phyloP scores from a whole-genome alignment of 805 yeast genomes.

The Nakazawaea siamensis region DNA sequence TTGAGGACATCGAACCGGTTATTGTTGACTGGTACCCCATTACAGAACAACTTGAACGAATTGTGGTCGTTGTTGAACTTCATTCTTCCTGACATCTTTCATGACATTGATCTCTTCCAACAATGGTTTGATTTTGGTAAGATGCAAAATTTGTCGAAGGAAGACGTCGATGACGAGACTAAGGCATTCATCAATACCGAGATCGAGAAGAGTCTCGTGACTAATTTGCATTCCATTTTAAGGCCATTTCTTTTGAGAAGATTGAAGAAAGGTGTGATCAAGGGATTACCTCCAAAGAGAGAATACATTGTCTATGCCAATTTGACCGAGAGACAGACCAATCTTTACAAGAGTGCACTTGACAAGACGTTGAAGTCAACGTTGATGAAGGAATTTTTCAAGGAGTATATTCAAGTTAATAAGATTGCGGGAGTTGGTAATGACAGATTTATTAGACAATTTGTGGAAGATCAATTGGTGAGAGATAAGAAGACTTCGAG shows the following conservation, averaged over 20 bases:
- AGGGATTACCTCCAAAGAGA: conserved; percentile 75
- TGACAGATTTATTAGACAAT: conserved; percentile 24
- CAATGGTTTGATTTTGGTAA: conserved; percentile 88
- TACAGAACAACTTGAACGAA: conserved; percentile 86
- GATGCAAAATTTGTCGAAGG: conserved; percentile 30
- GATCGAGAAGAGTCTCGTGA: conserved; percentile 53
- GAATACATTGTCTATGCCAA: conserved; percentile 79
- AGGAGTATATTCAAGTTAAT: conserved; percentile 42
- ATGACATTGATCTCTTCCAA: conserved; percentile 82
- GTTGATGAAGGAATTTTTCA: conserved; percentile 37
- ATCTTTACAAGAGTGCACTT: conserved; percentile 50
- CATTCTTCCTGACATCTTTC: conserved; percentile 86
- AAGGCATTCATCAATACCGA: conserved; percentile 47
- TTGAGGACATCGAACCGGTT: conserved; percentile 65
- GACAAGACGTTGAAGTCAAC: conserved; percentile 33
- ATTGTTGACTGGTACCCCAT: conserved; percentile 90
- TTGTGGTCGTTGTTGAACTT: conserved; percentile 90
- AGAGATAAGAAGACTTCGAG: neutral
- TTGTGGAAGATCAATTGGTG: conserved; percentile 20
- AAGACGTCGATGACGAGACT: conserved; percentile 30
- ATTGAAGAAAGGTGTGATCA: conserved; percentile 65
- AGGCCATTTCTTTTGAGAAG: conserved; percentile 85
- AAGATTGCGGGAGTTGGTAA: conserved; percentile 12
- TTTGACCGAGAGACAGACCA: conserved; percentile 53
- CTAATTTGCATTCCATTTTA: conserved; percentile 77